Conservation (phyloP, 73 alveolate species). For the Breviolum minutum region DNA sequence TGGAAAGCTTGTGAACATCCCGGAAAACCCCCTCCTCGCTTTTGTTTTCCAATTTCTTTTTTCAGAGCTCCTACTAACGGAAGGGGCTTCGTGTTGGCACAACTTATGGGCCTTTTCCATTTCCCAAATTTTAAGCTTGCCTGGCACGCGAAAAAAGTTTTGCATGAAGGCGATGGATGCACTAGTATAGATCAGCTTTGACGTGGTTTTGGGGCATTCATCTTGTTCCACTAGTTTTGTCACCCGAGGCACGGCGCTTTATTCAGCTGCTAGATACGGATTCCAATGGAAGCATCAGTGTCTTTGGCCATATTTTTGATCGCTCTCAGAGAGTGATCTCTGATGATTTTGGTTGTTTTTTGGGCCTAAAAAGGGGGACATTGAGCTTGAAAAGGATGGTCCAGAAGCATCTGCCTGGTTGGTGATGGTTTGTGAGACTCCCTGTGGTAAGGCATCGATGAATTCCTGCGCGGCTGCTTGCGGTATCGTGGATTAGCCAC, state of each 20-base stretch:
- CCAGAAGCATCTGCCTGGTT: not conserved
- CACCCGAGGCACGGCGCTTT: constrained; percentile 19
- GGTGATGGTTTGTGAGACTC: not conserved
- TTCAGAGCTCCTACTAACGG: no score
- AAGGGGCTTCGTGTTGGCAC: no score
- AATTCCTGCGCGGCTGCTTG: constrained; percentile 64
- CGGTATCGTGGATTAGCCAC: constrained; percentile 57
- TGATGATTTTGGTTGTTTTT: no score
- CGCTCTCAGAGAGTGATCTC: not conserved
- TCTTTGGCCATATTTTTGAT: not conserved
- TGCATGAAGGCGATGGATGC: no score
- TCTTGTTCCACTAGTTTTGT: not conserved
- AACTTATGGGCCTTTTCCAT: no score
- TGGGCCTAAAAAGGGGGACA: no score
- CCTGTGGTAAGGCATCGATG: constrained; percentile 16
- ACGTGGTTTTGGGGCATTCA: not conserved
- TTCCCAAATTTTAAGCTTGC: no score
- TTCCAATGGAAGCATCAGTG: constrained; percentile 33
- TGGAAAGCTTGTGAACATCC: no score
- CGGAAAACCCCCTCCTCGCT: no score
- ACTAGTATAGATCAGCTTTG: not conserved
- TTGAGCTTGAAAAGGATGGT: not conserved
- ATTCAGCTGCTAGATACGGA: constrained; percentile 51
- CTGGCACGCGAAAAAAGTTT: no score
- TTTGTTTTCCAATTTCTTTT: no score